Evolutionary conservation across 2,329 filamentous ascomycete species (phyloP).

Genomic region (Aurifilum marmelostoma): DNA sequence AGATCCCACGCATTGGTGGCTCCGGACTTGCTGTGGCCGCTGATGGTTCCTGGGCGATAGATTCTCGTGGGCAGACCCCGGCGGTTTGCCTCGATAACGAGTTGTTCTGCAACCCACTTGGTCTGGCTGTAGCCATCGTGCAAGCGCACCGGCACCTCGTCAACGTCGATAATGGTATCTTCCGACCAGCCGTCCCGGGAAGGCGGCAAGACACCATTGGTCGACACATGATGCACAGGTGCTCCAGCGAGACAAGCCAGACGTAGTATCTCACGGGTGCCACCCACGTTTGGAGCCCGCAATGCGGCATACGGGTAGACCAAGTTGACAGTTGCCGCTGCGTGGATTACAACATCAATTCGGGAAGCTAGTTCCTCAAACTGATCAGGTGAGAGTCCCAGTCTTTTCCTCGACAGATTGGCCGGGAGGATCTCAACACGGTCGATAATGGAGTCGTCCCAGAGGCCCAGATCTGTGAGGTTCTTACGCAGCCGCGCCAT

Average conservation of each 20-base stretch:
- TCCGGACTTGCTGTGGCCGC: constrained; percentile 74
- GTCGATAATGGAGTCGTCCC: constrained; percentile 77
- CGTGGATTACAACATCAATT: constrained; percentile 75
- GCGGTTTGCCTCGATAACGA: constrained; percentile 69
- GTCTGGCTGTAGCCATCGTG: constrained; percentile 77
- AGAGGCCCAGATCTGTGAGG: constrained; percentile 76
- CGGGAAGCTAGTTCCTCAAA: constrained; percentile 68
- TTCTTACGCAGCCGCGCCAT: constrained; percentile 76
- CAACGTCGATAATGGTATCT: constrained; percentile 66
- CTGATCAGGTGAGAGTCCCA: constrained; percentile 67
- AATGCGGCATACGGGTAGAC: constrained; percentile 82
- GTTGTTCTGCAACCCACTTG: constrained; percentile 80
- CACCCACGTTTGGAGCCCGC: constrained; percentile 74
- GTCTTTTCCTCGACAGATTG: constrained; percentile 68
- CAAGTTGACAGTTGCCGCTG: constrained; percentile 77
- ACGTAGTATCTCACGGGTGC: constrained; percentile 75
- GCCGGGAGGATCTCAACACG: constrained; percentile 76
- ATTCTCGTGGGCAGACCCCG: constrained; percentile 73
- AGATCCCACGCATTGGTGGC: constrained; percentile 80
- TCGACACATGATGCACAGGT: constrained; percentile 78
- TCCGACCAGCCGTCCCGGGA: constrained; percentile 73
- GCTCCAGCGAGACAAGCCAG: constrained; percentile 69
- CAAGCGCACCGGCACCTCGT: constrained; percentile 70
- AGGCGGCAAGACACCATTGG: constrained; percentile 76
- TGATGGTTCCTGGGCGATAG: constrained; percentile 76